Base-by-base conservation (phyloP, 352 stramenopile genomes). In the Phytopythium mirpurense region DNA sequence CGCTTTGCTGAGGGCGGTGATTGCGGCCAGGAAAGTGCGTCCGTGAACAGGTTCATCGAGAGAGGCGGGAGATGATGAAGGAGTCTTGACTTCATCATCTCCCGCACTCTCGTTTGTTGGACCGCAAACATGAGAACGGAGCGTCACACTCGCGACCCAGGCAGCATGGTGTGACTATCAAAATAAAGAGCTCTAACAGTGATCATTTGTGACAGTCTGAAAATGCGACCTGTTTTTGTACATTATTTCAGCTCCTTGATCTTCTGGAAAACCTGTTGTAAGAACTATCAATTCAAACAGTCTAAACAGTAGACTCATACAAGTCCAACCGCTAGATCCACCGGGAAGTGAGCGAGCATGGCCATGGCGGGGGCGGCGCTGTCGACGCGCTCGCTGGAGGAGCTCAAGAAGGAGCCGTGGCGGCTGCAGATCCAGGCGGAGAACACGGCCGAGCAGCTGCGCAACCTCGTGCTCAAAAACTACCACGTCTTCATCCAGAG, bases 401-500 rank as follows among this genome's bases (percentile, higher is more conserved):
- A 92, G 63, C 75, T 95, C 43, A 86, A 83, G 66, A 88, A 88
- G 60, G 86, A 96, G 71, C 86, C 86, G 26, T 83, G 71, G 70
- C 73, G 83, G 1, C 70, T 96, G 53, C 73, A 91, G 66, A 78
- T 84, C 31, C 78, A 93, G 57, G 74, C 74, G n/a, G 83, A 96
- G 34, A 86, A 78, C 55, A 77, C 84, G 0, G 67, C 74, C 6
- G 73, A 86, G 68, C 79, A 94, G 62, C 59, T 94, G 50, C 83
- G 86, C 40, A 74, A 61, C 27, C 77, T 95, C 31, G 83, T 93
- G 49, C 66, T 95, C 35, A 86, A 90, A 58, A 94, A 96, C 61
- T 96, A 96, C 61, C 81, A 92, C 59, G 81, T 96, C 32, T 95
- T 96, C 56, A 92, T 96, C 56, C 81, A 95, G 64, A 96, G 83